Base-by-base conservation (phyloP, 73 alveolate species). In the Tetrahymena elliotti region DNA sequence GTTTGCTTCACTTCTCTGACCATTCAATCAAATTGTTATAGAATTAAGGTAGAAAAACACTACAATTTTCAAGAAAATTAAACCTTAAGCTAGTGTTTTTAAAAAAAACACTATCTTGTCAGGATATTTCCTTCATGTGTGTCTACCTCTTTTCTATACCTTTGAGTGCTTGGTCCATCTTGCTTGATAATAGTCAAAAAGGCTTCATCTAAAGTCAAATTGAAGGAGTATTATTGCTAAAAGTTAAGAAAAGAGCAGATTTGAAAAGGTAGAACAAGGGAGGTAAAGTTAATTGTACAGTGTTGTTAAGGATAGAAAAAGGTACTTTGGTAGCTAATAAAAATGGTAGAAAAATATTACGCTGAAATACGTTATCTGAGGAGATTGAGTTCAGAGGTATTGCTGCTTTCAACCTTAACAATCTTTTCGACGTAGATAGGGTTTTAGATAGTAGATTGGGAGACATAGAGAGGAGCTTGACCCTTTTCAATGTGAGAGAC, bases 401-500 rank as follows among this genome's bases (percentile, higher is more conserved):
- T 68, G 20, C 88, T 68, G 88, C 38, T 27, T 68, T 68, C 88
- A n/a, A 68, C 88, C 88, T 68, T 68, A 31, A 68, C 88, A 24
- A 68, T 68, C 88, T 68, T 68, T 68, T 68, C 88, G n/a, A 68
- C 88, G 36, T 68, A 68, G 88, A 68, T 68, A 31, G 88, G 88
- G 88, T 68, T 68, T 68, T 68, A 31, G 22, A 68, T 36, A 68
- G 88, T 68, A 68, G 88, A 68, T 68, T 68, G 88, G 36, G 88
- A 68, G 36, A 68, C 88, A 36, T 68, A 68, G 38, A 68, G 16
- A 11, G 88, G 88, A 68, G 88, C 88, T 68, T 68, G 88, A 24
- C 88, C 88, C 88, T 68, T 68, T 68, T 68, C 88, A 68, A 68
- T 68, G 88, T 68, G 88, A 68, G 88, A 68, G n/a, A 68, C 88